Evolutionary conservation across 805 yeast genomes (phyloP).

Genomic region (Zygoascus bituminiphila): DNA sequence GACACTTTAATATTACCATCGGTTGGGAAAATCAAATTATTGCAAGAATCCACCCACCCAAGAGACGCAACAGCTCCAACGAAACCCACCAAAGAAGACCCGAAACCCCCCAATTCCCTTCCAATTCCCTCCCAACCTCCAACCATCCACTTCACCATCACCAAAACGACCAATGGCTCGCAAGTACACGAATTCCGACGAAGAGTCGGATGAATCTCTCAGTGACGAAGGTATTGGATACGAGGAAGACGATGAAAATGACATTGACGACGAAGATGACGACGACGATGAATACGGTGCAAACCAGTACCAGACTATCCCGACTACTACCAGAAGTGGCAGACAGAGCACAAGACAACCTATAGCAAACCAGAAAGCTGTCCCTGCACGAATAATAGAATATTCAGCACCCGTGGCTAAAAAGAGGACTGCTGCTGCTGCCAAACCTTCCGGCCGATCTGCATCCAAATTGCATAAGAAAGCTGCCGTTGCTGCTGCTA

Average conservation of each 20-base stretch:
- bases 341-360: neutral
- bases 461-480: slow-evolving; percentile 8
- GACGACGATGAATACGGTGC: slow-evolving; percentile 14
- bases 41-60: no score
- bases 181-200: slow-evolving; percentile 3
- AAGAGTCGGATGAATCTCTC: neutral
- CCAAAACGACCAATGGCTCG: neutral
- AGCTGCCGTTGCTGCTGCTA: slow-evolving; percentile 1
- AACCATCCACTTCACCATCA: neutral
- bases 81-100: no score
- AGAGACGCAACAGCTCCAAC: no score
- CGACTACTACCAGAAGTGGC: slow-evolving; percentile 1
- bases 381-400: neutral
- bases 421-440: neutral
- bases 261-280: slow-evolving; percentile 13
- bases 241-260: slow-evolving; percentile 15
- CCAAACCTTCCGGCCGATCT: neutral
- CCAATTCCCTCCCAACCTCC: neutral
- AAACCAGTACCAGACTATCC: neutral
- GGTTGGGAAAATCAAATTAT: no score
- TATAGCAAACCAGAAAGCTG: slow-evolving; percentile 2
- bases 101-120: no score
- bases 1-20: no score
- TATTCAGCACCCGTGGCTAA: neutral
- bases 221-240: slow-evolving; percentile 6